phyloP scores from a whole-genome alignment of 2,329 filamentous ascomycete genomes.

The Capronia epimyces region DNA sequence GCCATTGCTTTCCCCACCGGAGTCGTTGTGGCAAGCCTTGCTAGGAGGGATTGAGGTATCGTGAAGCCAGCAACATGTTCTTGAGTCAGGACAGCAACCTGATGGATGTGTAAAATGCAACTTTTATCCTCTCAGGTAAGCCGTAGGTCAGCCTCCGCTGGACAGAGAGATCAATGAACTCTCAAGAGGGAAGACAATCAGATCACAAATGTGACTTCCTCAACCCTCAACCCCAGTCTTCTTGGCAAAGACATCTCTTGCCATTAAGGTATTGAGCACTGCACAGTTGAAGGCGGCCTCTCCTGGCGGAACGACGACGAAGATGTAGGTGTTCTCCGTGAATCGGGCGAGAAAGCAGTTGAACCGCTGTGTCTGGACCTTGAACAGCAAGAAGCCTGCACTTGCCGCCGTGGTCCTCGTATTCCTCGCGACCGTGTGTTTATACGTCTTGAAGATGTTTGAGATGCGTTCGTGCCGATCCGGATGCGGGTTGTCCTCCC shows the following conservation, averaged over 20 bases:
- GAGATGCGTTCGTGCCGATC: constrained; percentile 93
- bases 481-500: constrained; percentile 69
- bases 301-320: constrained; percentile 83
- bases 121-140: too few relatives aligned
- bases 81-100: too few relatives aligned
- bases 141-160: too few relatives aligned
- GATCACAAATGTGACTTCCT: not conserved
- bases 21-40: too few relatives aligned
- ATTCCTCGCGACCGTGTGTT: constrained; percentile 60
- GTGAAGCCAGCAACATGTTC: too few relatives aligned
- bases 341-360: constrained; percentile 93
- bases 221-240: constrained; percentile 28
- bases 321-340: constrained; percentile 95
- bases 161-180: too few relatives aligned
- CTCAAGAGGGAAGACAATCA: too few relatives aligned
- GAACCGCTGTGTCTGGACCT: constrained; percentile 57
- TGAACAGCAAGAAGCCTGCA: constrained; percentile 43
- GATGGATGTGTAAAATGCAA: too few relatives aligned
- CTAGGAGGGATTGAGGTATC: too few relatives aligned
- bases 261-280: constrained; percentile 82
- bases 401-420: constrained; percentile 42
- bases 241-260: constrained; percentile 71
- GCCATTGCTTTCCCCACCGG: too few relatives aligned
- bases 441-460: constrained; percentile 98
- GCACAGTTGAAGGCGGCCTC: constrained; percentile 89